Base-by-base conservation (phyloP, 345 rosid species). In the Anastatica hierochuntica region DNA sequence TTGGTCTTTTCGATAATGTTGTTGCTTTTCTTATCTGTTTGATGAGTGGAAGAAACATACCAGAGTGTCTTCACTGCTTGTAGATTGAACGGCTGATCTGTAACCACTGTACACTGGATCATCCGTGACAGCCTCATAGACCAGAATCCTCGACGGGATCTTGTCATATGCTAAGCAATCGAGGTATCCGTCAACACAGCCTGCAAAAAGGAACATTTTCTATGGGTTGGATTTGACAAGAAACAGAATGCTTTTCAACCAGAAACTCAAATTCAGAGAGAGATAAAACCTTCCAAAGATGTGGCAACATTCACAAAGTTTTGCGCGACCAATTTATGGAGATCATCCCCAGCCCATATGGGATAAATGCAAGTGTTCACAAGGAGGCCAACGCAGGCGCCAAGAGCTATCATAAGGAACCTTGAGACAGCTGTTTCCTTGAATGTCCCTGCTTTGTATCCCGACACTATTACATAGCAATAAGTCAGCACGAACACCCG, bases 341-440 rank as follows among this genome's bases (percentile, higher is more conserved):
- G 76, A 73, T 82, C 95, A 69, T 90, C 97, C 8, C 97, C 95
- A 24, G 95, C 90, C 97, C 95, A 90, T 49, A 90, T 85, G 8
- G 95, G 97, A 68, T 76, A 90, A 53, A 90, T 85, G 71, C 76
- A 81, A 51, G 82, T 73, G 61, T 90, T 90, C 50, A 90, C 73
- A 10, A 56, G 49, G 62, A 85, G 74, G 47, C 80, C 73, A 53
- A 90, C 76, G 21, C 62, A 58, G 47, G 78, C 94, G 55, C 97
- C 95, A 16, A 80, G 70, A 5, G 72, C 95, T 49, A 90, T 90
- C 43, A 85, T 79, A 63, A 81, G 67, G 71, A 89, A 77, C 49
- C 95, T 74, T 40, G 82, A 49, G 9, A 81, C 63, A 5, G 90
- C 82, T 11, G 87, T 82, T 29, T 78, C 64, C 23, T 73, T 70